phyloP scores from a whole-genome alignment of 257 asterid genomes.

The Eustoma russellianum region DNA sequence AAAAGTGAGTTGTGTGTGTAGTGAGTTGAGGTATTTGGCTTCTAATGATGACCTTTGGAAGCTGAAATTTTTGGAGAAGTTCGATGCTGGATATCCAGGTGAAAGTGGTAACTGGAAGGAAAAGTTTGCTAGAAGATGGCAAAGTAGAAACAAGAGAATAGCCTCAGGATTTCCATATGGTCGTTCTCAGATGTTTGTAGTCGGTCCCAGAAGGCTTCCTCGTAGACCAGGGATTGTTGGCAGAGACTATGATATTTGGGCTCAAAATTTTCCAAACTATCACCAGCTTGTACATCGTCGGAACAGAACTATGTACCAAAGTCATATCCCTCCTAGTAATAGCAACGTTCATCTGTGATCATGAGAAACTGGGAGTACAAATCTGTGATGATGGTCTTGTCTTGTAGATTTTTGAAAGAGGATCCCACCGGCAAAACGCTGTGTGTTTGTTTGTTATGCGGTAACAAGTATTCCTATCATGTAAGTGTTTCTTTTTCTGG shows the following conservation, averaged over 20 bases:
- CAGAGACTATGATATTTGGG: slow-evolving; percentile 31
- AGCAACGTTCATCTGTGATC: slow-evolving; percentile 8
- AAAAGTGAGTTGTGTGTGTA: slow-evolving; percentile 43
- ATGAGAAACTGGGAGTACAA: background rate
- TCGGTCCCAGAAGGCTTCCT: slow-evolving; percentile 19
- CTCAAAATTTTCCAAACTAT: slow-evolving; percentile 10
- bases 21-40: slow-evolving; percentile 46
- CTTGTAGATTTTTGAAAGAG: too few species aligned
- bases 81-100: slow-evolving; percentile 18
- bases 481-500: too few species aligned
- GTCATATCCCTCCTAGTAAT: slow-evolving; percentile 33
- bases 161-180: slow-evolving; percentile 8
- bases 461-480: too few species aligned
- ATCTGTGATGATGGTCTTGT: background rate
- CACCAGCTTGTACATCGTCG: background rate
- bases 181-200: background rate
- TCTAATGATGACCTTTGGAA: slow-evolving; percentile 78
- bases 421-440: too few species aligned
- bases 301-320: slow-evolving; percentile 1
- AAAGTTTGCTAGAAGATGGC: slow-evolving; percentile 39
- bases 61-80: slow-evolving; percentile 46
- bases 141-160: slow-evolving; percentile 17
- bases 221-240: slow-evolving; percentile 32
- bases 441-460: too few species aligned
- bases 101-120: slow-evolving; percentile 51